A percentile compares a stretch with the other conserved stretches of the same genome.
These are phyloP conservation scores for Termitomyces sp. DNA, from an alignment of 768 basidiomycete genomes.

Conservation along the genomic window DNA sequence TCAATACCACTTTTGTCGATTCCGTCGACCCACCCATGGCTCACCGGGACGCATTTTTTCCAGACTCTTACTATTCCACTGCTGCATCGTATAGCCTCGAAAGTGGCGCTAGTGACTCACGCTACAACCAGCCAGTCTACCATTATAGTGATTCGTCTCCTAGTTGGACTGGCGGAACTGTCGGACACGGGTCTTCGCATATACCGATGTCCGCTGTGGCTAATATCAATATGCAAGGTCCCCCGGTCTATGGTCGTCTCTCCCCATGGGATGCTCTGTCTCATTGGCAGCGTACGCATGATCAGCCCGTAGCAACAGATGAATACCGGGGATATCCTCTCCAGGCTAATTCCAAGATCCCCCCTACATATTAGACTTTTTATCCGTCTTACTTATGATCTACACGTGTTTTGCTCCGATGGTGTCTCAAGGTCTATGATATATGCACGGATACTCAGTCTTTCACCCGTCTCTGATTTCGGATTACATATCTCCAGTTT, in stretches of 20 bases:
- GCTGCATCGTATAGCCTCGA: background rate
- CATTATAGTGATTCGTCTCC: background rate
- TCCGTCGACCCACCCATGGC: background rate
- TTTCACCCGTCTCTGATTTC: background rate
- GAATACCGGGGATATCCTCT: background rate
- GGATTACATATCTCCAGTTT: background rate
- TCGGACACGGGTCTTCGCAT: background rate
- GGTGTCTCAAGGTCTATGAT: background rate
- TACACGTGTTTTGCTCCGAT: background rate
- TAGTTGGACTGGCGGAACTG: background rate
- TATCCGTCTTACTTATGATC: background rate
- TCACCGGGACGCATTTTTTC: background rate
- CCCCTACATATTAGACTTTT: background rate
- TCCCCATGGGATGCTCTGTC: background rate
- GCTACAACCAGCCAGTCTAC: background rate
- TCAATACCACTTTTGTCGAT: background rate
- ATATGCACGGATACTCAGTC: background rate
- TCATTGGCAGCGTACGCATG: background rate
- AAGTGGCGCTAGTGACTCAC: background rate
- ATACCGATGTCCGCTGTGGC: background rate
- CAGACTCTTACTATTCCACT: background rate
- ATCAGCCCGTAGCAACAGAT: background rate
- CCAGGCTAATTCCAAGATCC: background rate
- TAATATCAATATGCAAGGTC: background rate
- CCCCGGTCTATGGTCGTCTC: background rate